Conservation (phyloP, 768 basidiomycete species). For the Dioszegia hungarica region DNA sequence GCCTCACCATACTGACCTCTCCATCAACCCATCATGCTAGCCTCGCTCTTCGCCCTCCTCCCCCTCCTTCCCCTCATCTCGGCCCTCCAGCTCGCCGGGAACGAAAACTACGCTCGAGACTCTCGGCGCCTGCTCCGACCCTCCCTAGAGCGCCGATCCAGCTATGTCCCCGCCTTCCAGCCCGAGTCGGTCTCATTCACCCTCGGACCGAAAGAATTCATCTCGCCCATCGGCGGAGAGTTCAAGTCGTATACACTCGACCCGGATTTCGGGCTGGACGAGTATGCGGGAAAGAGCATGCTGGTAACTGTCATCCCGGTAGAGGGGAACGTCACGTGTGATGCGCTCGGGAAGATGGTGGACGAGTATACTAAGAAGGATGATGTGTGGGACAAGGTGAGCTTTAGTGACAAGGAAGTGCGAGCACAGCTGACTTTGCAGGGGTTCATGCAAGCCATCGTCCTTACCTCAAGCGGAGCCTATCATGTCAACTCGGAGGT, state of each 20-base stretch:
- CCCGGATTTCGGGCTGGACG: conserved; percentile 10
- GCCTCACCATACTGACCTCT: too few relatives aligned
- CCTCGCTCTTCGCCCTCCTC: background rate
- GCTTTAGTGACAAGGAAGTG: background rate
- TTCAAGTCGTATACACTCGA: conserved; percentile 17
- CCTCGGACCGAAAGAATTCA: conserved; percentile 16
- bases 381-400: conserved; percentile 38
- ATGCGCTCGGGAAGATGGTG: conserved; percentile 21
- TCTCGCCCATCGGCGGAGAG: conserved; percentile 18
- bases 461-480: conserved; percentile 2
- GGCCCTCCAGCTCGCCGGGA: conserved; percentile 2
- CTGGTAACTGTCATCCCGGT: conserved; percentile 31
- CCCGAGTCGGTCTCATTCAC: conserved; percentile 20
- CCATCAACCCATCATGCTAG: background rate
- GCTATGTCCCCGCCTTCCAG: background rate
- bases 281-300: conserved; percentile 5
- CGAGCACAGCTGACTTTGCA: background rate
- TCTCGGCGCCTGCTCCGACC: conserved; percentile 1
- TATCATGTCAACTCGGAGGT: conserved; percentile 23
- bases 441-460: conserved; percentile 19
- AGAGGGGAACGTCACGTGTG: conserved; percentile 27
- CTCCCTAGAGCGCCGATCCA: background rate
- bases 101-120: conserved; percentile 9
- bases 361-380: conserved; percentile 14
- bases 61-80: conserved; percentile 1